A percentile compares a stretch with the other conserved stretches of the same genome.
Evolutionary conservation across 768 basidiomycete species (phyloP).

Genomic region (Kwoniella botswanensis): DNA sequence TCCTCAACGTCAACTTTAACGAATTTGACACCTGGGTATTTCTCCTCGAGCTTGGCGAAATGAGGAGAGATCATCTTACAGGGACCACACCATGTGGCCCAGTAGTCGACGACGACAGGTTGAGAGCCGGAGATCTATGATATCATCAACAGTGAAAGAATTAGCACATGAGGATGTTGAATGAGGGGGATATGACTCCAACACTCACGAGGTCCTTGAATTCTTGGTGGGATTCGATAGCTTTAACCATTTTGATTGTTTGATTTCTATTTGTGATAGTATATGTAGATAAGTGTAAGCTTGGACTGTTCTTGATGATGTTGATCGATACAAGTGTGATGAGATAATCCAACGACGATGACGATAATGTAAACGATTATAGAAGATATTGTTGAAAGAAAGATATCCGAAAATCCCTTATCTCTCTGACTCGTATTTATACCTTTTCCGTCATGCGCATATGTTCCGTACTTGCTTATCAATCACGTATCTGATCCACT

Average conservation of each 20-base stretch:
- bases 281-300: background rate
- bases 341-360: background rate
- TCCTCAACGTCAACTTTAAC: constrained; percentile 60
- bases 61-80: constrained; percentile 59
- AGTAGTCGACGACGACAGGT: constrained; percentile 56
- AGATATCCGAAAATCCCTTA: background rate
- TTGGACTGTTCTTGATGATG: background rate
- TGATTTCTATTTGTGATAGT: background rate
- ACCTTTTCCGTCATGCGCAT: background rate
- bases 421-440: background rate
- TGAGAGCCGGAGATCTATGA: constrained; percentile 44
- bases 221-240: constrained; percentile 53
- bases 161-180: constrained; percentile 35
- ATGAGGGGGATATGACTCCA: too few relatives aligned
- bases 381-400: background rate
- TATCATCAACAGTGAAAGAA: background rate
- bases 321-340: background rate
- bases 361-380: background rate
- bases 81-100: constrained; percentile 57
- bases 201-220: constrained; percentile 52
- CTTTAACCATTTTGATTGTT: constrained; percentile 52
- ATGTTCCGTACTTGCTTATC: background rate
- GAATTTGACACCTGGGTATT: constrained; percentile 55
- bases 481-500: background rate
- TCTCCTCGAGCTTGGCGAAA: constrained; percentile 55